phyloP scores from a whole-genome alignment of 1,284 basidiomycete species.

The Pseudomicrostroma phylloplanum region DNA sequence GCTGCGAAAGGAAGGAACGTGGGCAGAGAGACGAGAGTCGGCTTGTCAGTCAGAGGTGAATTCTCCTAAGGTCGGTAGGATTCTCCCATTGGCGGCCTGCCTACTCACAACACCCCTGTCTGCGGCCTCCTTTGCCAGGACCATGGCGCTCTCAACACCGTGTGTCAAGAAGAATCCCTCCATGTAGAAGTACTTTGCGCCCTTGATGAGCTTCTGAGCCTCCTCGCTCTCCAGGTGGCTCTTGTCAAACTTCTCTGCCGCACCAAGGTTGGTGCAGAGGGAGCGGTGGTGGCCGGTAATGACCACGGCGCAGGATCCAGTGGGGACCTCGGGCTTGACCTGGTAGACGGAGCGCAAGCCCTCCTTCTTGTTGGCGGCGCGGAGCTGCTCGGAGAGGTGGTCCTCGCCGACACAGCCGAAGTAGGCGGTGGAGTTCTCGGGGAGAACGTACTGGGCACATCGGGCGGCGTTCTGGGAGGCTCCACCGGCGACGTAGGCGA shows the following conservation, averaged over 20 bases:
- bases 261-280: constrained; percentile 80
- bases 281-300: constrained; percentile 93
- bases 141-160: constrained; percentile 68
- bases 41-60: background rate
- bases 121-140: constrained; percentile 75
- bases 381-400: constrained; percentile 78
- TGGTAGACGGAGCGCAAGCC: constrained; percentile 84
- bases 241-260: constrained; percentile 80
- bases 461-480: constrained; percentile 95
- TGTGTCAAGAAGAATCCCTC: constrained; percentile 98
- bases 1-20: constrained; percentile 8
- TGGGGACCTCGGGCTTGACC: constrained; percentile 77
- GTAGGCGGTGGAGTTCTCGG: constrained; percentile 79
- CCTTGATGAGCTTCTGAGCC: constrained; percentile 70
- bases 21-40: background rate
- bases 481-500: constrained; percentile 92
- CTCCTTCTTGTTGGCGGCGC: constrained; percentile 86
- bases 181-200: constrained; percentile 83
- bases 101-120: constrained; percentile 64
- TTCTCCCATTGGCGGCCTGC: constrained; percentile 6
- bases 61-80: background rate
- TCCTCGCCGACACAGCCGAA: constrained; percentile 92
- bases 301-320: constrained; percentile 93
- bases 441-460: constrained; percentile 72
- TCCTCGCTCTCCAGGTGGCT: constrained; percentile 71